A percentile compares a stretch with the other conserved stretches of the same genome.
phyloP scores from a whole-genome alignment of 768 basidiomycete species.

The Pseudohyphozyma bogoriensis region DNA sequence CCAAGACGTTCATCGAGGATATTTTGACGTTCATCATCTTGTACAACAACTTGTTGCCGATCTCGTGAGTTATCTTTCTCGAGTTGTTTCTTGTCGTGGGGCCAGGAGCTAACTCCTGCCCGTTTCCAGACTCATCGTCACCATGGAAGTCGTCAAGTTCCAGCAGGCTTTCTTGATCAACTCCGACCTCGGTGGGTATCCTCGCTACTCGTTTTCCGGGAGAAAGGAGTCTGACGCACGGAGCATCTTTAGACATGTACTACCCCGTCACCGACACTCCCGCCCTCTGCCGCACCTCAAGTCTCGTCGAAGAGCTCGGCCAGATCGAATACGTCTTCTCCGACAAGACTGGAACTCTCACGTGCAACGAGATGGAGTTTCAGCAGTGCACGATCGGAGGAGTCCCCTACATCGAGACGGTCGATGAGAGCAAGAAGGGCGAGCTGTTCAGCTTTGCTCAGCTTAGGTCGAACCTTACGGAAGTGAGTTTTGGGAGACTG shows the following conservation, averaged over 20 bases:
- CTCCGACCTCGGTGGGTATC: conserved; percentile 44
- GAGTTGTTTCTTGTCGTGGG: background rate
- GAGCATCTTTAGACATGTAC: conserved; percentile 80
- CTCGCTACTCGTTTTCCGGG: too few species aligned
- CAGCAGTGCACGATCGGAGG: conserved; percentile 80
- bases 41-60: conserved; percentile 98
- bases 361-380: conserved; percentile 98
- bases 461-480: conserved; percentile 36
- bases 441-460: conserved; percentile 44
- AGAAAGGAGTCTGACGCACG: background rate
- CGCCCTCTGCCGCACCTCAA: conserved; percentile 93
- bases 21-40: conserved; percentile 96
- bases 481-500: too few species aligned
- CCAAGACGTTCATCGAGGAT: conserved; percentile 79
- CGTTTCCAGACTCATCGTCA: conserved; percentile 64
- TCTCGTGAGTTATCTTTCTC: conserved; percentile 47
- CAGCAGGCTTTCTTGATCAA: conserved; percentile 97
- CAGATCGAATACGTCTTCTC: conserved; percentile 96
- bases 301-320: conserved; percentile 93
- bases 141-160: conserved; percentile 98
- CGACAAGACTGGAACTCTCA: conserved; percentile 90
- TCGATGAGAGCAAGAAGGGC: conserved; percentile 73
- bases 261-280: conserved; percentile 89
- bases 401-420: conserved; percentile 74
- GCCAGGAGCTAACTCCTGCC: background rate